phyloP scores from a whole-genome alignment of 352 stramenopile genomes.

The Halophytophthora batemanensis region DNA sequence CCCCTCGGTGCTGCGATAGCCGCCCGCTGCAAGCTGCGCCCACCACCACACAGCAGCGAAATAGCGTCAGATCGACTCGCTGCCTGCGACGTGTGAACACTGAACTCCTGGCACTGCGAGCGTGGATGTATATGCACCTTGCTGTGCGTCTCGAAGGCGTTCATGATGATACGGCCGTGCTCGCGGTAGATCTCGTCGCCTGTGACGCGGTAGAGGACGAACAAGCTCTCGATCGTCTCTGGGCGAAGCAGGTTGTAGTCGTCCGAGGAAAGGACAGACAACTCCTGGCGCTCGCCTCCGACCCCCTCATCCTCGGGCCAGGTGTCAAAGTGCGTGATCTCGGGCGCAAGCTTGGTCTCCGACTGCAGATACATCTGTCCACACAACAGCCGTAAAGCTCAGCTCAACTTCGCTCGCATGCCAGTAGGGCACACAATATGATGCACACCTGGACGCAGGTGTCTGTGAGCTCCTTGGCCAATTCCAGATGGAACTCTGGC shows the following conservation, averaged over 20 bases:
- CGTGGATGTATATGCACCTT: constrained; percentile 25
- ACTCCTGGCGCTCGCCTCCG: constrained; percentile 9
- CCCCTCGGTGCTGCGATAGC: constrained; percentile 65
- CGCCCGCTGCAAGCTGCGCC: constrained; percentile 38
- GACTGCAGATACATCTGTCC: constrained; percentile 70
- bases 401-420: background rate
- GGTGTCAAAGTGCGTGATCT: constrained; percentile 63
- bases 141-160: constrained; percentile 66
- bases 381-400: background rate
- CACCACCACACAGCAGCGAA: background rate
- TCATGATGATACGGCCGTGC: constrained; percentile 78
- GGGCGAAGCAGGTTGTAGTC: constrained; percentile 78
- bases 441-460: constrained; percentile 61
- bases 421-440: background rate
- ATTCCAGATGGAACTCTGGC: constrained; percentile 43
- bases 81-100: background rate
- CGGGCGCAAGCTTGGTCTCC: constrained; percentile 58
- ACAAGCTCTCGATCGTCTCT: constrained; percentile 88
- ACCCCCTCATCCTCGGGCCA: constrained; percentile 10
- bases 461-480: constrained; percentile 69
- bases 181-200: constrained; percentile 75
- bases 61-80: background rate
- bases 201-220: constrained; percentile 88
- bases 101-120: background rate
- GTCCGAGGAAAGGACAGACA: constrained; percentile 20